These are phyloP conservation scores for Colletotrichum liaoningense DNA, from an alignment of 2,329 filamentous ascomycete genomes.

Conservation along the genomic window DNA sequence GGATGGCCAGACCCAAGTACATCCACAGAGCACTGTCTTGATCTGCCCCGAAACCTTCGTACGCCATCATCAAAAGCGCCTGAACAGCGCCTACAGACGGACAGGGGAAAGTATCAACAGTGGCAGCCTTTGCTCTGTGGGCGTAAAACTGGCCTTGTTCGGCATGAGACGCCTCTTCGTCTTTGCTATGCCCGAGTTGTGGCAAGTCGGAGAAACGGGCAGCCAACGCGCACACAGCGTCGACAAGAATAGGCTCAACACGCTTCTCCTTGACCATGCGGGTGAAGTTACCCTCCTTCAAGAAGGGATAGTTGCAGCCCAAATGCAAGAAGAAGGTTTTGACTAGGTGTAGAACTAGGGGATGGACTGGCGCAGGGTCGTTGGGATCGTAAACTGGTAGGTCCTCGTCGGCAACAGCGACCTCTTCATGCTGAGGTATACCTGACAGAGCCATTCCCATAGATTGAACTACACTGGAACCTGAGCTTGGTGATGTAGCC, in stretches of 20 bases:
- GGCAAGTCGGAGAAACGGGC: slow-evolving; percentile 80
- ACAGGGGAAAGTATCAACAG: slow-evolving; percentile 85
- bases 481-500: slow-evolving; percentile 60
- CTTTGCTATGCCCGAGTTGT: slow-evolving; percentile 59
- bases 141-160: slow-evolving; percentile 84
- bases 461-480: slow-evolving; percentile 37
- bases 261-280: slow-evolving; percentile 83
- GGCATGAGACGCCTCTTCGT: slow-evolving; percentile 63
- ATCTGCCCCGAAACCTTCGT: slow-evolving; percentile 89
- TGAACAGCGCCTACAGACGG: slow-evolving; percentile 87
- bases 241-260: slow-evolving; percentile 86
- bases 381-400: slow-evolving; percentile 82
- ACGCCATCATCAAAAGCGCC: slow-evolving; percentile 84
- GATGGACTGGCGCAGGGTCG: slow-evolving; percentile 76
- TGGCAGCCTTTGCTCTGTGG: slow-evolving; percentile 83
- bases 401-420: slow-evolving; percentile 58
- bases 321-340: slow-evolving; percentile 85
- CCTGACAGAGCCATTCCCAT: slow-evolving; percentile 19
- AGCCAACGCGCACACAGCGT: slow-evolving; percentile 85
- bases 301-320: slow-evolving; percentile 87
- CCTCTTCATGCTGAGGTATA: slow-evolving; percentile 48
- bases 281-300: slow-evolving; percentile 78
- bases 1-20: slow-evolving; percentile 89
- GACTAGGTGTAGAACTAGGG: slow-evolving; percentile 80
- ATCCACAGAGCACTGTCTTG: slow-evolving; percentile 94